phyloP scores from a whole-genome alignment of 306 rosid genomes.

The Rosa persica region DNA sequence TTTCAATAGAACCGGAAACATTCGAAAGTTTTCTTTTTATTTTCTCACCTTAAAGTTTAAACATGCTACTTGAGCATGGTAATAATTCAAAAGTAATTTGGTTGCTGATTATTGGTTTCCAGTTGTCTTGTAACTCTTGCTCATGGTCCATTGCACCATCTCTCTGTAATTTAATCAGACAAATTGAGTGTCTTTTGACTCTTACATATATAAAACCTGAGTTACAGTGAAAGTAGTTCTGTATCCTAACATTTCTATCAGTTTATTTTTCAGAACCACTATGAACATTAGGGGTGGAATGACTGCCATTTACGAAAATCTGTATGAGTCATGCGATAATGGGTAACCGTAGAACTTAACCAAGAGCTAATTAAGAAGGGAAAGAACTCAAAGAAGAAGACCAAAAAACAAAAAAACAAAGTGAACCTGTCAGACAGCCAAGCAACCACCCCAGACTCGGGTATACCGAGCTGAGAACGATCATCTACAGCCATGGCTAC shows the following conservation, averaged over 20 bases:
- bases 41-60: not conserved
- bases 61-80: not conserved
- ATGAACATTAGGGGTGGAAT: not conserved
- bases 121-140: not conserved
- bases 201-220: not conserved
- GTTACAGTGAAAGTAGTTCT: not conserved
- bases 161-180: not conserved
- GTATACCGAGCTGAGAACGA: not conserved
- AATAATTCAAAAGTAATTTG: no score
- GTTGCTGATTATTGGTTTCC: not conserved
- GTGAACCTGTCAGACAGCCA: not conserved
- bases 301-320: no score
- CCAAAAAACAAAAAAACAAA: no score
- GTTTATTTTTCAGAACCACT: not conserved
- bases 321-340: no score
- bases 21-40: no score
- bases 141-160: not conserved
- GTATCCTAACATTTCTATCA: not conserved
- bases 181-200: not conserved
- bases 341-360: not conserved
- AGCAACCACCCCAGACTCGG: not conserved
- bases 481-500: not conserved
- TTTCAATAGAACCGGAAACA: not conserved
- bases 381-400: no score
- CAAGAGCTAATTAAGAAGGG: no score